These are phyloP conservation scores for Lasiosphaeriaceae sp. DNA, from an alignment of 495 filamentous ascomycete species.

Conservation along the genomic window DNA sequence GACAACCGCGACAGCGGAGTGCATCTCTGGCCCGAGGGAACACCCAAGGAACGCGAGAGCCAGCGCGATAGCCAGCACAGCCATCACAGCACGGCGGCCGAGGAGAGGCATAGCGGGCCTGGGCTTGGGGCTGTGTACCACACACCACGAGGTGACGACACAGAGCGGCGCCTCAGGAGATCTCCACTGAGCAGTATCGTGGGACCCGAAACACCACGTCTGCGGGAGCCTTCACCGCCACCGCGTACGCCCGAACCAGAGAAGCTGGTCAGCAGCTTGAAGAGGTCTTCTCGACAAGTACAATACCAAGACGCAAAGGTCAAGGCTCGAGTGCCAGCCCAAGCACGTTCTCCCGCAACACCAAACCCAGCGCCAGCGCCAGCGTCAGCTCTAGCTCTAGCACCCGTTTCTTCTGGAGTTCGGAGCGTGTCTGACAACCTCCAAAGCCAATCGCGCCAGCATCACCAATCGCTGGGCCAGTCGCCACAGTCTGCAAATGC, in stretches of 20 bases:
- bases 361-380: background rate
- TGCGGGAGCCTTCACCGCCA: slow-evolving; percentile 28
- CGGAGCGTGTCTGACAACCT: slow-evolving; percentile 30
- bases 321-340: background rate
- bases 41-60: slow-evolving; percentile 13
- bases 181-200: slow-evolving; percentile 19
- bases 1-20: slow-evolving; percentile 50
- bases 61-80: slow-evolving; percentile 38
- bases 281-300: slow-evolving; percentile 8
- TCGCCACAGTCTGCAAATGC: slow-evolving; percentile 22
- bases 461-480: background rate
- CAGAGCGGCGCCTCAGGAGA: slow-evolving; percentile 8
- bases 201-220: slow-evolving; percentile 23
- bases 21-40: slow-evolving; percentile 34
- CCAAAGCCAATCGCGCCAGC: background rate
- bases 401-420: background rate
- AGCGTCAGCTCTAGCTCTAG: background rate
- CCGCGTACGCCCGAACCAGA: slow-evolving; percentile 31
- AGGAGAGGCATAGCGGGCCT: background rate
- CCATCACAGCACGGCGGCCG: background rate
- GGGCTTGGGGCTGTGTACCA: too few relatives aligned
- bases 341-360: background rate
- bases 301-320: background rate
- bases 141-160: slow-evolving; percentile 13
- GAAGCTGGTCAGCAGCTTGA: slow-evolving; percentile 22